These are phyloP conservation scores for Limnomonas spitsbergensis DNA, from an alignment of 139 green algal genomes.

Conservation along the genomic window DNA sequence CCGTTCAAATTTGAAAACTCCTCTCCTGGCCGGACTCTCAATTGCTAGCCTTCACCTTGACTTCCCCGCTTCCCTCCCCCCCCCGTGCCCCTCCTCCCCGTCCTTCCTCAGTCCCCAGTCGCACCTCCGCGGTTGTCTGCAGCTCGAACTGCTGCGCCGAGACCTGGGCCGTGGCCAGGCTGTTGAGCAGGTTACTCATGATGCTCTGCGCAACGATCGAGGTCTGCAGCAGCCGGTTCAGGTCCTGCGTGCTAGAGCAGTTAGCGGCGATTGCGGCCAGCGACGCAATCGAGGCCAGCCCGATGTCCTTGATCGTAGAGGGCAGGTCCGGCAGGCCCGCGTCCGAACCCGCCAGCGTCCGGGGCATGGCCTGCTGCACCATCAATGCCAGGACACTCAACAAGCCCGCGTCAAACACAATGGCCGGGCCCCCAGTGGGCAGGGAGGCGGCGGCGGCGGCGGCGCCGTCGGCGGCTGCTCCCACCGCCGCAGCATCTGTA, in stretches of 20 bases:
- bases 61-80: no score
- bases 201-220: not conserved
- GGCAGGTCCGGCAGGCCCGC: not conserved
- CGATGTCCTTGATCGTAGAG: not conserved
- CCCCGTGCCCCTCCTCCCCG: not conserved
- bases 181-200: constrained; percentile 5
- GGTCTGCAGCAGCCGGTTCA: not conserved
- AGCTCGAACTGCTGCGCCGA: not conserved
- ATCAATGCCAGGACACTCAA: not conserved
- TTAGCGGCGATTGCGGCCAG: not conserved
- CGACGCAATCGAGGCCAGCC: not conserved
- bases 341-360: not conserved
- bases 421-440: not conserved
- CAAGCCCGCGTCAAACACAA: not conserved
- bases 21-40: no score
- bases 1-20: no score
- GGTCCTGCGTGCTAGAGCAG: not conserved
- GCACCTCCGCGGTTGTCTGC: not conserved
- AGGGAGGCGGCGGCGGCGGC: not conserved
- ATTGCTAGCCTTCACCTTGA: no score
- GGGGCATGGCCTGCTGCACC: not conserved
- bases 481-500: not conserved
- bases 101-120: not conserved
- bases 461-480: no score
- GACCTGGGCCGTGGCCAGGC: not conserved